Evolutionary conservation across 768 basidiomycete genomes (phyloP), one percentile per base, ranked within the genome.

Genomic region (Pholiota conissans): DNA sequence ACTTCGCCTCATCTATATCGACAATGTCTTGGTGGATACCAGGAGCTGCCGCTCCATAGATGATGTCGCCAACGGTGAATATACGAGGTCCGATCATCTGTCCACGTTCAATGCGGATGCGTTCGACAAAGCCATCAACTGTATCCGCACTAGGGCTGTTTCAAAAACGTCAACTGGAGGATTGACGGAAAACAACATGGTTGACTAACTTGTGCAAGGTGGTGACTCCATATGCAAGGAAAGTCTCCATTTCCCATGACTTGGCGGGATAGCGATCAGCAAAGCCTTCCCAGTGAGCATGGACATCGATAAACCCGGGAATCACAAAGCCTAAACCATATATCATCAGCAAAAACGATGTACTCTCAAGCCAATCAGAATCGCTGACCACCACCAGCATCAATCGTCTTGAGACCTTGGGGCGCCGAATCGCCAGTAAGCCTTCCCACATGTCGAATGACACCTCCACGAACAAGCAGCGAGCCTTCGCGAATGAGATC

Each of bases 291-390:
- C 89, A 90, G 57, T 91, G 89, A 2, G 89, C 89, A 62, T 91
- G 89, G 7, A 86, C 84, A 56, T 91, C 89, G 49, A 91, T 83
- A 67, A 89, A 90, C 2, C 89, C 89, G 14, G 89, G 89, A 3
- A 84, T 70, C 16, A 91, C 75, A 58, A 77, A 87, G 5, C 85
- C 88, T 90, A 18, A 28, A 37, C 29, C n/a, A 30, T 37, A 27
- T 32, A n/a, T 27, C 16, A 34, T 29, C 22, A 35, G 37, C 22
- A 29, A 51, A 26, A 48, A 55, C 29, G 37, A 26, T 28, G 39
- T 6, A 39, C 24, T 8, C n/a, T n/a, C n/a, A n/a, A n/a, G n/a
- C n/a, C n/a, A 16, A 18, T 26, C 32, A 55, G 5, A 18, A 29
- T 52, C 7, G 67, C 75, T 60, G 57, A 88, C 89, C 89, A 67